A percentile compares a stretch with the other conserved stretches of the same genome.
Evolutionary conservation across 352 stramenopile species (phyloP).

Genomic region (Pythium aristosporum): DNA sequence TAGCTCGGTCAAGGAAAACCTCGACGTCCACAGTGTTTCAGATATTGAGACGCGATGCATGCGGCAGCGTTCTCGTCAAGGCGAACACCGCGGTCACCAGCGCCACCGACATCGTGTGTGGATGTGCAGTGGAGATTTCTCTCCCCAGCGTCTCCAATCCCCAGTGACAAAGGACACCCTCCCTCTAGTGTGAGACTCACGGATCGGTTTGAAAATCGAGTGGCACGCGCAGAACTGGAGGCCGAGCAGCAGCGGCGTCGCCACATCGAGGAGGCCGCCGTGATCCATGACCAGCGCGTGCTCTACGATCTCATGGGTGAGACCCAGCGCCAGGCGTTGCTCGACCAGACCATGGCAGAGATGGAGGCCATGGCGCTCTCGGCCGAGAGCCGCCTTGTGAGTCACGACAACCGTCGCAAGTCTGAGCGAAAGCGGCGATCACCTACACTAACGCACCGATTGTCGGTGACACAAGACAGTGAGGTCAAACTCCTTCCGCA

Average conservation of each 20-base stretch:
- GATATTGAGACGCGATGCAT: background rate
- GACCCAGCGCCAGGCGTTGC: slow-evolving; percentile 58
- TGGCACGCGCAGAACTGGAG: slow-evolving; percentile 22
- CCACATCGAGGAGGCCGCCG: slow-evolving; percentile 8
- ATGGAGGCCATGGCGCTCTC: slow-evolving; percentile 51
- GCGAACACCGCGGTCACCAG: background rate
- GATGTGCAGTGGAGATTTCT: slow-evolving; percentile 61
- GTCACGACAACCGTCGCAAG: background rate
- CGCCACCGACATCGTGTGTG: slow-evolving; percentile 9
- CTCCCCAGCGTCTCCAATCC: slow-evolving; percentile 11
- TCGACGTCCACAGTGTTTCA: no score
- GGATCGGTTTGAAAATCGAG: slow-evolving; percentile 14
- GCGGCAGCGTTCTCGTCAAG: slow-evolving; percentile 15
- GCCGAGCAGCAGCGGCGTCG: slow-evolving; percentile 24
- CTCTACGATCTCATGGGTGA: slow-evolving; percentile 58
- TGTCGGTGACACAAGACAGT: slow-evolving; percentile 5
- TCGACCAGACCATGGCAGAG: slow-evolving; percentile 61
- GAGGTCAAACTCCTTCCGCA: slow-evolving; percentile 33
- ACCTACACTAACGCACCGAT: slow-evolving; percentile 3
- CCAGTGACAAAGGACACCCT: background rate
- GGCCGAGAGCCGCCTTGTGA: background rate
- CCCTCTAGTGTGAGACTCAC: background rate
- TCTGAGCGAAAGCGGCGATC: background rate
- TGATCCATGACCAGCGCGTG: slow-evolving; percentile 28
- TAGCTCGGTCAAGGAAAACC: no score